phyloP scores from a whole-genome alignment of 495 filamentous ascomycete species.

The Hamigera avellanea region DNA sequence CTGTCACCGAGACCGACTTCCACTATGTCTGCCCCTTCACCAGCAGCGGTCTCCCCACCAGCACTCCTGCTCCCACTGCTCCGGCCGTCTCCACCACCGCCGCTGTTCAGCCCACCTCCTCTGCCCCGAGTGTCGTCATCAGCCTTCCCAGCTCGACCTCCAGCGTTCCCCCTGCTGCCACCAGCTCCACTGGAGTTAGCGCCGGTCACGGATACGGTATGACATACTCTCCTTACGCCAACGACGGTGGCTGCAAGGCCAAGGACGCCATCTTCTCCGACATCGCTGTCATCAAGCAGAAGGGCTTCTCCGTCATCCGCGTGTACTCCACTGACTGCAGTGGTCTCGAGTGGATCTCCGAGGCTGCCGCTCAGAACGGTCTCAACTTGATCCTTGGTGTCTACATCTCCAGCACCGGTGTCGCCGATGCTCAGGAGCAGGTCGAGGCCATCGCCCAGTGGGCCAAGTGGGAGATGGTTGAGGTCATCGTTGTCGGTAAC shows the following conservation, averaged over 20 bases:
- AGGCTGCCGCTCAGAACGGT: slow-evolving; percentile 45
- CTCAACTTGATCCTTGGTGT: slow-evolving; percentile 77
- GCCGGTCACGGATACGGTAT: slow-evolving; percentile 53
- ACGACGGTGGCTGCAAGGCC: slow-evolving; percentile 54
- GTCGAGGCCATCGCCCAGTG: slow-evolving; percentile 59
- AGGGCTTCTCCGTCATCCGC: slow-evolving; percentile 74
- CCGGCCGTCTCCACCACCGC: slow-evolving; percentile 13
- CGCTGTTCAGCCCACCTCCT: slow-evolving; percentile 5
- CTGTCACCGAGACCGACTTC: slow-evolving; percentile 54
- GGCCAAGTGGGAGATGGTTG: slow-evolving; percentile 63
- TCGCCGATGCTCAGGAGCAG: slow-evolving; percentile 51
- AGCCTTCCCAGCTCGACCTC: slow-evolving; percentile 8
- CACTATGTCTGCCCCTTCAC: slow-evolving; percentile 65
- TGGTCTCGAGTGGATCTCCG: slow-evolving; percentile 62
- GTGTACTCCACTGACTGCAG: slow-evolving; percentile 89
- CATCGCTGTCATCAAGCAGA: slow-evolving; percentile 52
- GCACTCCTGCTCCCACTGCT: slow-evolving; percentile 11
- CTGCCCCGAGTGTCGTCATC: slow-evolving; percentile 8
- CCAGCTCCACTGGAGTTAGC: slow-evolving; percentile 5
- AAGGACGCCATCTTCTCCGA: slow-evolving; percentile 47
- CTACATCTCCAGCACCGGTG: slow-evolving; percentile 59
- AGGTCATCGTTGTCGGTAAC: slow-evolving; percentile 79
- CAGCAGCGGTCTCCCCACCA: slow-evolving; percentile 18
- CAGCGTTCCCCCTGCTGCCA: slow-evolving; percentile 4
- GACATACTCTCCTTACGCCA: slow-evolving; percentile 79